These are phyloP conservation scores for Mycena latifolia DNA, from an alignment of 768 basidiomycete species.

Conservation along the genomic window DNA sequence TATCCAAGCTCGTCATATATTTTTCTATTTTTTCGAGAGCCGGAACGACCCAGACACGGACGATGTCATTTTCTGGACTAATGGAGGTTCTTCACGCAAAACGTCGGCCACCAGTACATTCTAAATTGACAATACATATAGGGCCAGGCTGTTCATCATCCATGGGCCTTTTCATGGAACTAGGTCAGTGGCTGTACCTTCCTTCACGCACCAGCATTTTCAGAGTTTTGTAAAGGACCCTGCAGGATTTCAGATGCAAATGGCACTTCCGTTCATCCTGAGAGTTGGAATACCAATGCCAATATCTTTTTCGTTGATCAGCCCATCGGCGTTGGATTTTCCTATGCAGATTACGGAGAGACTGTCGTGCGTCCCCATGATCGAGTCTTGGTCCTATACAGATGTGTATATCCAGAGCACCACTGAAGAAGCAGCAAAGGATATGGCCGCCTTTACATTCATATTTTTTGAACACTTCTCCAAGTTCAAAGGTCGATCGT, in stretches of 20 bases:
- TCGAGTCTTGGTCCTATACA: not conserved
- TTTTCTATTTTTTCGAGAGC: constrained; percentile 87
- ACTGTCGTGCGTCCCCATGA: constrained; percentile 50
- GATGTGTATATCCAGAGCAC: constrained; percentile 3
- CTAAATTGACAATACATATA: constrained; percentile 27
- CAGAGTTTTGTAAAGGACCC: no score
- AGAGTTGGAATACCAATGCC: constrained; percentile 78
- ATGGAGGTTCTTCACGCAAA: constrained; percentile 57
- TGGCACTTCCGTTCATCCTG: constrained; percentile 64
- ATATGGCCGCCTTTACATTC: constrained; percentile 77
- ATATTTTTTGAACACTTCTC: constrained; percentile 83
- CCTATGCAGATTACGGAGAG: constrained; percentile 75
- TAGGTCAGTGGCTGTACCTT: constrained; percentile 48
- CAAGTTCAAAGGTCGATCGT: constrained; percentile 74
- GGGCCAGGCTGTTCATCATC: constrained; percentile 58
- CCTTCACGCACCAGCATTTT: no score
- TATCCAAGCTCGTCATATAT: constrained; percentile 70
- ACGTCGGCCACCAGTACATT: not conserved
- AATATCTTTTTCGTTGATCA: constrained; percentile 76
- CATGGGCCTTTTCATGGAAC: constrained; percentile 79
- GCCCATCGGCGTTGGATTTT: constrained; percentile 72
- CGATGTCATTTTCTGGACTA: constrained; percentile 72
- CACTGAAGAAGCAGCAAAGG: constrained; percentile 45
- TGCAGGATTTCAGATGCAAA: constrained; percentile 70
- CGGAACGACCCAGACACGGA: constrained; percentile 69